Evolutionary conservation across 2,329 filamentous ascomycete genomes (phyloP), one percentile per base, ranked within the genome.

Genomic region (Fusarium globosum): DNA sequence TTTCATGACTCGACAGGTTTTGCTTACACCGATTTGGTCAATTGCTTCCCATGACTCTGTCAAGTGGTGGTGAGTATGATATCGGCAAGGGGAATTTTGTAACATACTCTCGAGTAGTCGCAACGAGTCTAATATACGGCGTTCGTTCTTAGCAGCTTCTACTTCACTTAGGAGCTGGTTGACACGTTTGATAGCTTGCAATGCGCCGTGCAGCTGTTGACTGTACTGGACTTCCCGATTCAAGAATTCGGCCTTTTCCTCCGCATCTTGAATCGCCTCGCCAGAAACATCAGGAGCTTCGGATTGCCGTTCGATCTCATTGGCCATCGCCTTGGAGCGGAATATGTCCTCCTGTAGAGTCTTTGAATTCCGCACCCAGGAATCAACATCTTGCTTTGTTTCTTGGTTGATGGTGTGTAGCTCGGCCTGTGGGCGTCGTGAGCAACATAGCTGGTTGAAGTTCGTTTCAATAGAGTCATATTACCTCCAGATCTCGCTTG

Each of bases 301-400:
- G 59, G 95, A 92, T 77, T 94, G 90, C 49, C 91, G 88, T 10
- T 96, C 89, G 66, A 98, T 97, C 65, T 95, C 91, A 78, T 91
- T 91, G 28, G 96, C 95, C 41, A 95, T 91, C 21, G 89, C 88
- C 77, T 94, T 92, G 30, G 94, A 96, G 52, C 90, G 89, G 77
- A 94, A 90, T 73, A 98, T 96, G 79, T 98, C 96, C 70, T 92
- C 89, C 81, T 97, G 94, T 13, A 98, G 88, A 59, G 92, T 90
- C 82, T 94, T 94, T 53, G 95, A 94, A 81, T 96, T 94, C 58
- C 87, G 85, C 64, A 97, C 93, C 96, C 96, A 98, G 58, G 91
- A 89, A 79, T 94, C 93, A 57, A 97, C 92, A 78, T 97, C 93
- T 43, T 91, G 89, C 64, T 92, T 93, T 23, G 91, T 93, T 74